These are phyloP conservation scores for Cardiospermum halicacabum DNA, from an alignment of 345 rosid genomes.

Conservation along the genomic window DNA sequence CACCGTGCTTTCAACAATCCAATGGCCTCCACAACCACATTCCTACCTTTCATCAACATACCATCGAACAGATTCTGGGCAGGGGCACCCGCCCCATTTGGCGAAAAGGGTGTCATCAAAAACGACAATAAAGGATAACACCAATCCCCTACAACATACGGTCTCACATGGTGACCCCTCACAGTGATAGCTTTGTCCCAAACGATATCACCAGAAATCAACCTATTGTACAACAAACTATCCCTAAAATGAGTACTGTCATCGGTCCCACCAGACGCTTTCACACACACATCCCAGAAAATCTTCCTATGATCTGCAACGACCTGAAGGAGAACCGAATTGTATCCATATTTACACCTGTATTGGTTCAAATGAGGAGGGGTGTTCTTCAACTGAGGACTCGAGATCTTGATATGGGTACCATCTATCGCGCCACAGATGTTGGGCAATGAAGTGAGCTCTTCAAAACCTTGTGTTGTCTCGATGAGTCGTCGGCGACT, in stretches of 20 bases:
- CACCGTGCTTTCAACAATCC: constrained; percentile 88
- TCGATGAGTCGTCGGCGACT: constrained; percentile 78
- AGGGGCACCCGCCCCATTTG: constrained; percentile 71
- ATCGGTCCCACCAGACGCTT: constrained; percentile 81
- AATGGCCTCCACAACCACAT: constrained; percentile 87
- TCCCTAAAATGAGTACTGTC: constrained; percentile 87
- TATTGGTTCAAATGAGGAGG: constrained; percentile 26
- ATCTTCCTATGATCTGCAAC: constrained; percentile 91
- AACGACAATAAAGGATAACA: constrained; percentile 81
- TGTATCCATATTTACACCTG: constrained; percentile 59
- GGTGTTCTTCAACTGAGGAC: constrained; percentile 4
- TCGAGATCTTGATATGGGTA: constrained; percentile 54
- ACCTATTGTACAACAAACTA: constrained; percentile 76
- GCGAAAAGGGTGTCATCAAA: constrained; percentile 88
- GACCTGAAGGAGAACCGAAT: constrained; percentile 79
- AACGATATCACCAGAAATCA: constrained; percentile 76
- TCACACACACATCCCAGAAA: constrained; percentile 94
- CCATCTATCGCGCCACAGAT: constrained; percentile 90
- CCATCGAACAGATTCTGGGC: constrained; percentile 93
- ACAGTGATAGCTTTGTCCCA: constrained; percentile 83
- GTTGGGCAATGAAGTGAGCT: constrained; percentile 85
- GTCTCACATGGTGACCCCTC: constrained; percentile 84
- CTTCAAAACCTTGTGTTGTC: constrained; percentile 86
- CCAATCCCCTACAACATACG: constrained; percentile 95
- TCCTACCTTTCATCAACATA: constrained; percentile 97